Percentiles rank a stretch among this genome's conserved stretches.
These are phyloP conservation scores for Protea cynaroides DNA, from an alignment of 164 flowering plant genomes.

Conservation along the genomic window DNA sequence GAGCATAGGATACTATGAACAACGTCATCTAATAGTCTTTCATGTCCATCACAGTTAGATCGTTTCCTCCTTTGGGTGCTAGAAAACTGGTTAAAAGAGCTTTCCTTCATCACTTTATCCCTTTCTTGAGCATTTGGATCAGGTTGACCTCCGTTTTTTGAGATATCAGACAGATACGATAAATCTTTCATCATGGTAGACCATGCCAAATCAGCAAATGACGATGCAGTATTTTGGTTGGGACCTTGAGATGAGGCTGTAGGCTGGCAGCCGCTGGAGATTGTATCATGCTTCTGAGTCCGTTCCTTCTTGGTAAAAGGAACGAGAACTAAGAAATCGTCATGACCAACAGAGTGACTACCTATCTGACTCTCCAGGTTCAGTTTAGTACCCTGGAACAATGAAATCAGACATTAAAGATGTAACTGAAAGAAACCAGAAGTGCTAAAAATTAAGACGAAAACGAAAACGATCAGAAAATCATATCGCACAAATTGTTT, in stretches of 20 bases:
- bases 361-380: constrained; percentile 33
- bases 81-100: constrained; percentile 1
- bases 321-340: constrained; percentile 65
- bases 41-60: constrained; percentile 6
- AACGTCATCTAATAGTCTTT: constrained; percentile 20
- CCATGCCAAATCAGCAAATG: constrained; percentile 58
- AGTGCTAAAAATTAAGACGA: no score
- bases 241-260: background rate
- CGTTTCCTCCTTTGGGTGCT: constrained; percentile 26
- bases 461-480: no score
- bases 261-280: constrained; percentile 12
- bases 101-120: constrained; percentile 3
- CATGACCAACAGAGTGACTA: constrained; percentile 22
- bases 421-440: background rate
- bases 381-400: constrained; percentile 63
- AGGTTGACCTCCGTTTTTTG: constrained; percentile 10
- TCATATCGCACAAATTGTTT: no score
- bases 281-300: constrained; percentile 11
- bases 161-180: constrained; percentile 23
- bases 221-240: constrained; percentile 14
- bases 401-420: background rate
- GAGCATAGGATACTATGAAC: constrained; percentile 28
- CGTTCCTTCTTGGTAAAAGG: constrained; percentile 63
- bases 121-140: constrained; percentile 8
- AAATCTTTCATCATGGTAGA: constrained; percentile 65